phyloP scores from a whole-genome alignment of 164 flowering plant species.

The Berberis vulgaris region DNA sequence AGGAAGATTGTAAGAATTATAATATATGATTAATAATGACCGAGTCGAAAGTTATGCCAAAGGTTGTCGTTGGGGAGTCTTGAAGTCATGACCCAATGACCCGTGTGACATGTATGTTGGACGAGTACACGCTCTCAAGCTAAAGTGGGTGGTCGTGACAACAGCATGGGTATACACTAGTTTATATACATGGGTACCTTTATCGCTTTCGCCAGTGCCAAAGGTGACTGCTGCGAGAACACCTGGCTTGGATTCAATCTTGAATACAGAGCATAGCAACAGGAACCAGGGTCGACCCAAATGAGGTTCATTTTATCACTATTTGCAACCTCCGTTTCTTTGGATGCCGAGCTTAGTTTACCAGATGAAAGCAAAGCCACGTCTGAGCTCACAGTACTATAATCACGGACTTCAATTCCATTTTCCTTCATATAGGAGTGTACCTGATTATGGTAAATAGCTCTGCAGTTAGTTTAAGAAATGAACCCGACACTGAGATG shows the following conservation, averaged over 20 bases:
- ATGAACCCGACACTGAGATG: neutral
- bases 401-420: conserved; percentile 74
- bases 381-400: conserved; percentile 61
- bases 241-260: conserved; percentile 57
- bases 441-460: conserved; percentile 33
- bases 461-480: neutral
- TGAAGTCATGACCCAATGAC: no score
- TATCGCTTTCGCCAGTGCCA: conserved; percentile 88
- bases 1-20: no score
- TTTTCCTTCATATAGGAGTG: conserved; percentile 41
- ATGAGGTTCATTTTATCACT: conserved; percentile 29
- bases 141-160: no score
- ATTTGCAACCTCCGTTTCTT: conserved; percentile 10
- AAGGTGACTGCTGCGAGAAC: conserved; percentile 70
- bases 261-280: conserved; percentile 85
- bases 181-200: conserved; percentile 40
- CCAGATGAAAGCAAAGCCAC: conserved; percentile 56
- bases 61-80: no score
- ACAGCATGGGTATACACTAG: no score
- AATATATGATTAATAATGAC: no score
- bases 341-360: conserved; percentile 26
- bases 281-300: conserved; percentile 78
- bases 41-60: no score
- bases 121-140: no score
- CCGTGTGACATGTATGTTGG: no score